These are phyloP conservation scores for Hyaloscypha hepaticicola DNA, from an alignment of 495 filamentous ascomycete genomes.

Conservation along the genomic window DNA sequence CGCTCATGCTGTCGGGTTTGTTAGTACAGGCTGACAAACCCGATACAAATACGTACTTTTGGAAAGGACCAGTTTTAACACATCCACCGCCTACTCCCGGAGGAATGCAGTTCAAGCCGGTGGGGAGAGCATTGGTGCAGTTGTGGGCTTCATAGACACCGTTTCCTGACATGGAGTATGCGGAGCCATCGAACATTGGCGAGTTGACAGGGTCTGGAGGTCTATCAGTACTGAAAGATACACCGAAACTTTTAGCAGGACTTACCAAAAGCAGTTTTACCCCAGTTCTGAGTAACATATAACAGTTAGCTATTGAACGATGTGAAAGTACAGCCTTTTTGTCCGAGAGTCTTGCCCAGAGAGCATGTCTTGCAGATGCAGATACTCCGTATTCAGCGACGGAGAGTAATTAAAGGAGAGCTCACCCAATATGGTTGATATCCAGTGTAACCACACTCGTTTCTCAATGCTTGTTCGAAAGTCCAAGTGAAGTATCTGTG, in stretches of 20 bases:
- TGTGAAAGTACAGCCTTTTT: neutral
- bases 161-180: conserved; percentile 62
- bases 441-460: conserved; percentile 71
- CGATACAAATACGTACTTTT: conserved; percentile 17
- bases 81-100: conserved; percentile 65
- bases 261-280: conserved; percentile 40
- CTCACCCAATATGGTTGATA: conserved; percentile 32
- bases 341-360: neutral
- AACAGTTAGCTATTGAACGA: neutral
- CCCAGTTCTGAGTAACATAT: conserved; percentile 50
- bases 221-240: neutral
- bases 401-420: neutral
- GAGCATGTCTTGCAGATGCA: neutral
- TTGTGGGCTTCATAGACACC: conserved; percentile 46
- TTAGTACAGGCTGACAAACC: conserved; percentile 16
- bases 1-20: conserved; percentile 38
- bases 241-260: neutral
- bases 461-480: conserved; percentile 65
- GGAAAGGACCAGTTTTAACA: conserved; percentile 60
- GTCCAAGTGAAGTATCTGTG: conserved; percentile 66
- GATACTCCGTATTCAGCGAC: no score
- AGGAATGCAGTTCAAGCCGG: conserved; percentile 30
- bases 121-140: conserved; percentile 25
- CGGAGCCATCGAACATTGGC: conserved; percentile 65
- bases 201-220: conserved; percentile 46